Conservation (phyloP, 148 eudicot genomes). For the Cornus florida region DNA sequence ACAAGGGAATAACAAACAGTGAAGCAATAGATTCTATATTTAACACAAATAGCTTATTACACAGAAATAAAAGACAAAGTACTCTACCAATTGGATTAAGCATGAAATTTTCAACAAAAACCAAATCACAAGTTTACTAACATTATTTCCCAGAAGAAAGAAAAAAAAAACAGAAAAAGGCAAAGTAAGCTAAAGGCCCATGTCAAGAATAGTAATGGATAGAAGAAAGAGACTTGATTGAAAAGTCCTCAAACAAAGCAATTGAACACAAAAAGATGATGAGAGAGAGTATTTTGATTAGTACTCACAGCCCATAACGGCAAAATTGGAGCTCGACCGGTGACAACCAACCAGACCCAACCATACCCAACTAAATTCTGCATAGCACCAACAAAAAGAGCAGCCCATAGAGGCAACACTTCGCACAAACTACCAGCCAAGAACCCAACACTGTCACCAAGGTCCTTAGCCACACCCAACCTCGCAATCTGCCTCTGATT, state of each 20-base stretch:
- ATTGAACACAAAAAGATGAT: neutral
- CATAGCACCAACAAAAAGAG: conserved; percentile 82
- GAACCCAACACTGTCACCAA: conserved; percentile 88
- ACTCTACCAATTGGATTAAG: neutral
- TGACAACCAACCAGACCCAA: conserved; percentile 84
- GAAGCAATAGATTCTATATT: neutral
- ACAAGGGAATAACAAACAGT: neutral
- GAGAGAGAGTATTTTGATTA: neutral
- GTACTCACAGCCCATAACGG: conserved; percentile 94
- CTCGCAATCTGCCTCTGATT: conserved; percentile 88
- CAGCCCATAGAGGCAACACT: conserved; percentile 81
- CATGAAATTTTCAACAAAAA: neutral
- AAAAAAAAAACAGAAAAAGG: no score
- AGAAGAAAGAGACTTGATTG: neutral
- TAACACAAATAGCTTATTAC: neutral
- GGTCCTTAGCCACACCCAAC: conserved; percentile 88
- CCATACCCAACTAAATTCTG: conserved; percentile 93
- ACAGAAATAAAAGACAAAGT: neutral
- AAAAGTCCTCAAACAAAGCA: no score
- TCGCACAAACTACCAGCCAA: conserved; percentile 87
- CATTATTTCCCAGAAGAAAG: no score
- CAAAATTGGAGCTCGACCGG: conserved; percentile 59
- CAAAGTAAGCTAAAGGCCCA: no score
- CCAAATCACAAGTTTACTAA: no score
- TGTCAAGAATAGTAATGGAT: neutral